These are phyloP conservation scores for Stachybotrys chartarum DNA, from an alignment of 2,329 filamentous ascomycete species.

Conservation along the genomic window DNA sequence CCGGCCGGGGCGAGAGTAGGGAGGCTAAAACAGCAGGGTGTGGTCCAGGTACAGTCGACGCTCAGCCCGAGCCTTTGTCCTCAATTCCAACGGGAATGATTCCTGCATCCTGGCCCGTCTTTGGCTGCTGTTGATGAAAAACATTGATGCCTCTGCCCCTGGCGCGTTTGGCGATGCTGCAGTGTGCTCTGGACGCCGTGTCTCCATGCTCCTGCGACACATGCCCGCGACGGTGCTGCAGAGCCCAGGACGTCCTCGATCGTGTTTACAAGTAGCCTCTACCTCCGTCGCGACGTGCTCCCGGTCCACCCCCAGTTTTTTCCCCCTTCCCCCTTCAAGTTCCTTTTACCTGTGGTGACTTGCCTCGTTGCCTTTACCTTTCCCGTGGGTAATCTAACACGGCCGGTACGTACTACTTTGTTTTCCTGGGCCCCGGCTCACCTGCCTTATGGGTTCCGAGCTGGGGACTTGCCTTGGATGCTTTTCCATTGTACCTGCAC, in stretches of 20 bases:
- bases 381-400: too few species aligned
- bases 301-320: constrained; percentile 3
- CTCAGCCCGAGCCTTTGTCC: neutral
- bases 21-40: neutral
- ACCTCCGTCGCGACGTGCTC: neutral
- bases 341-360: too few species aligned
- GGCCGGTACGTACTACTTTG: neutral
- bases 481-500: neutral
- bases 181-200: too few species aligned
- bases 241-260: neutral
- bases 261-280: neutral
- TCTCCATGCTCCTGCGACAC: too few species aligned
- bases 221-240: neutral
- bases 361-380: too few species aligned
- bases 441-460: neutral
- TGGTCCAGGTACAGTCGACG: neutral
- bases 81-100: neutral
- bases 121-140: too few species aligned
- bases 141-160: too few species aligned
- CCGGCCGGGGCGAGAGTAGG: neutral
- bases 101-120: too few species aligned
- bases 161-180: too few species aligned
- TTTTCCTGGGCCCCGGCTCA: neutral
- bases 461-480: neutral
- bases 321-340: neutral